A percentile compares a stretch with the other conserved stretches of the same genome.
phyloP scores from a whole-genome alignment of 768 basidiomycete genomes.

The Boletellus ananas region DNA sequence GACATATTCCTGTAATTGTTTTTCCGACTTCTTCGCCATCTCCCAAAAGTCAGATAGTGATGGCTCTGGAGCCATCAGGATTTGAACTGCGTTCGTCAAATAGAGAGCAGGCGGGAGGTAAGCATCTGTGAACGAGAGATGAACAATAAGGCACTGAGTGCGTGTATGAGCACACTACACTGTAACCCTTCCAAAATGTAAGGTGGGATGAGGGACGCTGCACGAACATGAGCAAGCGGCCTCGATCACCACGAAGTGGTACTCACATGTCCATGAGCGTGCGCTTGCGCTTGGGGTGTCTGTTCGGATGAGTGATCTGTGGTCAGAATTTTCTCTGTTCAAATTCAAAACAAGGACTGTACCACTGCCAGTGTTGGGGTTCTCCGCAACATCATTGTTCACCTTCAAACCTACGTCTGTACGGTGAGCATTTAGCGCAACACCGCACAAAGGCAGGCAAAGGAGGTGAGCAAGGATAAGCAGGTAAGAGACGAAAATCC shows the following conservation, averaged over 20 bases:
- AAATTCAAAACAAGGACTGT: neutral
- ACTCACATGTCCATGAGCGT: too few relatives aligned
- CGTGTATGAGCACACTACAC: neutral
- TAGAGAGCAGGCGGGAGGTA: neutral
- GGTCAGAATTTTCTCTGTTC: too few relatives aligned
- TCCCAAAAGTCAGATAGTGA: neutral
- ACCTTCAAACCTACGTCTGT: too few relatives aligned
- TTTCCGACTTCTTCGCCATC: too few relatives aligned
- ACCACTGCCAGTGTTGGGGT: neutral
- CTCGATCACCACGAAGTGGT: neutral
- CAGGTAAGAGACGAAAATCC: neutral
- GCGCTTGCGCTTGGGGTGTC: too few relatives aligned
- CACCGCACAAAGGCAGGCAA: neutral
- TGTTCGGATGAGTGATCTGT: too few relatives aligned
- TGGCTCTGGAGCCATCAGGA: neutral
- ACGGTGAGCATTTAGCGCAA: neutral
- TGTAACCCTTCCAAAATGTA: neutral
- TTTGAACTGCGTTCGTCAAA: neutral
- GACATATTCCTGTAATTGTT: constrained; percentile 1
- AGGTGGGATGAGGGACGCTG: neutral
- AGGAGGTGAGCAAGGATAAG: neutral
- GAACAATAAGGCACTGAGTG: neutral
- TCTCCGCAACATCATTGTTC: neutral
- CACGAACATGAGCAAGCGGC: neutral
- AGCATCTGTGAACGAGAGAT: neutral